A percentile compares a stretch with the other conserved stretches of the same genome.
Conservation (phyloP, 139 green algal genomes). For the Edaphochlamys debaryana region DNA sequence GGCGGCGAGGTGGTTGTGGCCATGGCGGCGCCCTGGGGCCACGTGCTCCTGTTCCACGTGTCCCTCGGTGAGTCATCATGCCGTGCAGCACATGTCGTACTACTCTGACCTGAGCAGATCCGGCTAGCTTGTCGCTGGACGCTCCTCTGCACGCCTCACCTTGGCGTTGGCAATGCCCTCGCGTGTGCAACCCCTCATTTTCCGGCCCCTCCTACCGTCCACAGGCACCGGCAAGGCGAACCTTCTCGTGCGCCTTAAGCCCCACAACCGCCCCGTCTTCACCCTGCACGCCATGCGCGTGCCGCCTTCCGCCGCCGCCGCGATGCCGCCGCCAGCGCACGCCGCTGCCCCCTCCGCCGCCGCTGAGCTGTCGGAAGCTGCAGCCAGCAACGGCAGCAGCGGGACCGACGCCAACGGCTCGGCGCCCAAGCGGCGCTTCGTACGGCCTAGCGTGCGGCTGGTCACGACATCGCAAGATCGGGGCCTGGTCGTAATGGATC, state of each 20-base stretch:
- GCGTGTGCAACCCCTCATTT: no score
- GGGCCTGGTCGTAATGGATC: slow-evolving; percentile 8
- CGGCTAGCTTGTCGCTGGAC: no score
- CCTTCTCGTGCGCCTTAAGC: slow-evolving; percentile 1
- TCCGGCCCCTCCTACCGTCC: no score
- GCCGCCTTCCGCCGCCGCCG: neutral
- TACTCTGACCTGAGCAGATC: no score
- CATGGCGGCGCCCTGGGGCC: slow-evolving; percentile 7
- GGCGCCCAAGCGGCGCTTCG: no score
- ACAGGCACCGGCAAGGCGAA: slow-evolving; percentile 31
- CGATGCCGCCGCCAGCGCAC: no score
- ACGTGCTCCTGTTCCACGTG: slow-evolving; percentile 43
- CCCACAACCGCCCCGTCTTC: slow-evolving; percentile 47
- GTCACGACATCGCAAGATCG: slow-evolving; percentile 47
- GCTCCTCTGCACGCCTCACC: no score
- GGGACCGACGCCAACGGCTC: neutral
- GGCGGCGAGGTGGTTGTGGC: slow-evolving; percentile 30
- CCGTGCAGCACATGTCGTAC: no score
- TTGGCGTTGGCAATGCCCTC: no score
- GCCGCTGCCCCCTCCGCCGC: neutral
- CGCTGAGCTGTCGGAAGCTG: neutral
- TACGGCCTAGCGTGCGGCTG: slow-evolving; percentile 1
- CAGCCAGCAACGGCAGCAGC: slow-evolving; percentile 2
- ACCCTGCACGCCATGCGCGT: slow-evolving; percentile 28
- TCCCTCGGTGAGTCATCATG: slow-evolving; percentile 12